These are phyloP conservation scores for Cyberlindnera nakhonratchasimensis DNA, from an alignment of 805 yeast species.

Conservation along the genomic window DNA sequence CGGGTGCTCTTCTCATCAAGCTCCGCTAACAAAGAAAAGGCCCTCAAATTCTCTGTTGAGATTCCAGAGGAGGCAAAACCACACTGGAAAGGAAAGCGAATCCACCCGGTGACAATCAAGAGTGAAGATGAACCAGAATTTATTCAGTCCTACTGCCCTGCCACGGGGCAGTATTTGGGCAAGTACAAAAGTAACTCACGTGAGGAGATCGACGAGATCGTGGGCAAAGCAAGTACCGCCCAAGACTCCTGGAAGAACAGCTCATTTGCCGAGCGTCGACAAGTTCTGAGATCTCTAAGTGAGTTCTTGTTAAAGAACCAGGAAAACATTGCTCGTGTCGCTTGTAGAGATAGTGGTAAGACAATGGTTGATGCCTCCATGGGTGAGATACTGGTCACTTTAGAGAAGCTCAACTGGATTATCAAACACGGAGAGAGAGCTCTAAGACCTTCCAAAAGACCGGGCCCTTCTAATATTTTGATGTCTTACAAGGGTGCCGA, in stretches of 20 bases:
- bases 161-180: slow-evolving; percentile 89
- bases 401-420: slow-evolving; percentile 91
- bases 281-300: slow-evolving; percentile 65
- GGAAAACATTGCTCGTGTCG: slow-evolving; percentile 81
- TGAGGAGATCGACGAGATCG: slow-evolving; percentile 66
- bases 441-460: slow-evolving; percentile 59
- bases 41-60: slow-evolving; percentile 48
- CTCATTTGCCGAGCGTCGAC: slow-evolving; percentile 61
- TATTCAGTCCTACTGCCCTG: slow-evolving; percentile 91
- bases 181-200: slow-evolving; percentile 59
- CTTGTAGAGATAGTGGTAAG: slow-evolving; percentile 96
- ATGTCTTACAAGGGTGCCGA: slow-evolving; percentile 92
- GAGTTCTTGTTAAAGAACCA: slow-evolving; percentile 77
- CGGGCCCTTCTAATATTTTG: slow-evolving; percentile 83
- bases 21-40: slow-evolving; percentile 15
- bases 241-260: slow-evolving; percentile 37
- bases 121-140: slow-evolving; percentile 59
- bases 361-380: slow-evolving; percentile 93
- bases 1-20: slow-evolving; percentile 9
- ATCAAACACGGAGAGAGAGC: slow-evolving; percentile 75
- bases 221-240: slow-evolving; percentile 37
- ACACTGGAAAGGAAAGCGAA: slow-evolving; percentile 88
- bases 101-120: slow-evolving; percentile 57
- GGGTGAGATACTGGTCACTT: slow-evolving; percentile 94
- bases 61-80: slow-evolving; percentile 77